phyloP scores from a whole-genome alignment of 305 asterid species.

The Rubia peregrina region DNA sequence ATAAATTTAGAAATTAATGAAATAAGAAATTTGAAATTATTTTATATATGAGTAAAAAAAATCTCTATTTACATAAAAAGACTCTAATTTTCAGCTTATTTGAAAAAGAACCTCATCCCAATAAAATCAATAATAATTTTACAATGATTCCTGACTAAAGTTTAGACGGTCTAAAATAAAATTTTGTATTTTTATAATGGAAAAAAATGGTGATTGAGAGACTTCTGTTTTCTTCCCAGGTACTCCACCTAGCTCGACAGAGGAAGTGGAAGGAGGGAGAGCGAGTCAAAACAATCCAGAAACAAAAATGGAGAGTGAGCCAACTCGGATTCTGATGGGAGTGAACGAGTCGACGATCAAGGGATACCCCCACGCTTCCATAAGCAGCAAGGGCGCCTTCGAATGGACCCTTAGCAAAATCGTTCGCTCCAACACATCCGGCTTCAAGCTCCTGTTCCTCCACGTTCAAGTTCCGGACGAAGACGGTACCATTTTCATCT shows the following conservation, averaged over 20 bases:
- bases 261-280: constrained; percentile 8
- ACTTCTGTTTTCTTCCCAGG: not conserved
- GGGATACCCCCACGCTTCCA: constrained; percentile 81
- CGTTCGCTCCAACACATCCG: constrained; percentile 57
- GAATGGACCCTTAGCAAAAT: constrained; percentile 75
- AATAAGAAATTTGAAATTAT: too few relatives aligned
- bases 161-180: too few relatives aligned
- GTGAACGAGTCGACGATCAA: constrained; percentile 72
- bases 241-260: too few relatives aligned
- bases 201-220: not conserved
- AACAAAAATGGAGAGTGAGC: constrained; percentile 34
- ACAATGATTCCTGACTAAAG: too few relatives aligned
- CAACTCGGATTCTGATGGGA: constrained; percentile 69
- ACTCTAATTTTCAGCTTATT: too few relatives aligned
- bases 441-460: constrained; percentile 56
- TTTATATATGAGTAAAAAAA: too few relatives aligned
- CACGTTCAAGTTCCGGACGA: constrained; percentile 86
- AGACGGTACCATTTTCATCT: constrained; percentile 39
- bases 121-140: too few relatives aligned
- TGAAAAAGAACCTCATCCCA: too few relatives aligned
- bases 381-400: constrained; percentile 76
- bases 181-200: not conserved
- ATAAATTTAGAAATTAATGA: too few relatives aligned
- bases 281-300: constrained; percentile 12
- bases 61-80: too few relatives aligned